These are phyloP conservation scores for Phytophthora lateralis DNA, from an alignment of 352 stramenopile genomes.

Conservation along the genomic window DNA sequence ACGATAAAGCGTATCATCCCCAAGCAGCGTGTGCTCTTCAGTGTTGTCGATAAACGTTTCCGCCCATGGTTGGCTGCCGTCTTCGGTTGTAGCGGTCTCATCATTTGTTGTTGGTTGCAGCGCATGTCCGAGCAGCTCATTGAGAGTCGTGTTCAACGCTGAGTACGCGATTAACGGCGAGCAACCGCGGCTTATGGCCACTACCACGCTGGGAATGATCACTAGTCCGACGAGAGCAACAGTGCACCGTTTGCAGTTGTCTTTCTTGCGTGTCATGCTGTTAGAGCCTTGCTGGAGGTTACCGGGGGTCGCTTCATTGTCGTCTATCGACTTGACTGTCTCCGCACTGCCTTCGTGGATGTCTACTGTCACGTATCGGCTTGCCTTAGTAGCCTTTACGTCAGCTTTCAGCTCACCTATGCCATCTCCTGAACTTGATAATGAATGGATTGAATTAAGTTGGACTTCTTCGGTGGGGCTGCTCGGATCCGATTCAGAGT, in stretches of 20 bases:
- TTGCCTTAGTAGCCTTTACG: neutral
- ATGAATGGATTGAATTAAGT: neutral
- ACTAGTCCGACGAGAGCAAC: constrained; percentile 4
- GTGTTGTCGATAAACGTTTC: constrained; percentile 41
- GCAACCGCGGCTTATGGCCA: constrained; percentile 16
- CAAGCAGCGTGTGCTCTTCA: constrained; percentile 45
- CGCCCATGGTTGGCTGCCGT: constrained; percentile 3
- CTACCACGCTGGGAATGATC: constrained; percentile 6
- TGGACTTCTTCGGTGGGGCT: neutral
- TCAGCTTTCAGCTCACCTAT: neutral
- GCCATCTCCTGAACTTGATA: neutral
- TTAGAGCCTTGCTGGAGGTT: neutral
- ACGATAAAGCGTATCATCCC: constrained; percentile 36
- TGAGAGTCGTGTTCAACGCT: constrained; percentile 47
- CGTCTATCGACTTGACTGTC: neutral
- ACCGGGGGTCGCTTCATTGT: neutral
- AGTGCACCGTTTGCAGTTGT: neutral
- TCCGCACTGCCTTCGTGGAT: neutral
- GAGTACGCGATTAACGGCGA: constrained; percentile 26
- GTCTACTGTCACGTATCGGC: neutral
- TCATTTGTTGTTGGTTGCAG: constrained; percentile 1
- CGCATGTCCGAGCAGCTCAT: constrained; percentile 31
- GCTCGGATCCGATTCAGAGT: neutral
- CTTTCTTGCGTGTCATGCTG: neutral
- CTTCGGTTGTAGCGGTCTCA: neutral